Conservation (phyloP, 306 rosid genomes). For the Nissolia schottii region DNA sequence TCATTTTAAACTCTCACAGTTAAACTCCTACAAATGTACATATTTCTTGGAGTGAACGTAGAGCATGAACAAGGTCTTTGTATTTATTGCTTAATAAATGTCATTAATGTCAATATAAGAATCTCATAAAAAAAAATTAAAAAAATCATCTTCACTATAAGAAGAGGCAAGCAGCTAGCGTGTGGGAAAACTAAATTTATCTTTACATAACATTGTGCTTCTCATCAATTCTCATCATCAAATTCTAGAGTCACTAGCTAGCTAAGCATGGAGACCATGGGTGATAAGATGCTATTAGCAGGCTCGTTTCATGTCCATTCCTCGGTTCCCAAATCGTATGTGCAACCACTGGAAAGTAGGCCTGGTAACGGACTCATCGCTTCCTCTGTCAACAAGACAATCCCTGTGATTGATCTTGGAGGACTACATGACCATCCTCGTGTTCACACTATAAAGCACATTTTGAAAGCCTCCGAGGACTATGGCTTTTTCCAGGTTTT, state of each 20-base stretch:
- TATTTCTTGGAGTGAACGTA: too few species aligned
- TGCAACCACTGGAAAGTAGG: slow-evolving; percentile 35
- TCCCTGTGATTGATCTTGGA: slow-evolving; percentile 55
- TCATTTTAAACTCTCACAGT: too few species aligned
- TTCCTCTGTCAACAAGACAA: neutral
- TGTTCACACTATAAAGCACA: neutral
- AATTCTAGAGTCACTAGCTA: neutral
- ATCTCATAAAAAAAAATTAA: too few species aligned
- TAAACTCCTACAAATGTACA: too few species aligned
- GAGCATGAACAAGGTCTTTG: too few species aligned
- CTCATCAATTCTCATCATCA: too few species aligned
- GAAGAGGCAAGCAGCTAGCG: neutral
- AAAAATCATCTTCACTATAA: too few species aligned
- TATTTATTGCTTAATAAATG: too few species aligned
- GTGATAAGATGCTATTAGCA: slow-evolving; percentile 27
- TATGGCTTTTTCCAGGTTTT: slow-evolving; percentile 73
- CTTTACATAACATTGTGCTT: neutral
- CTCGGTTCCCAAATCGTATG: slow-evolving; percentile 35
- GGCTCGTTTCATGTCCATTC: slow-evolving; percentile 31
- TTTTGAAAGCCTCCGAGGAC: slow-evolving; percentile 50
- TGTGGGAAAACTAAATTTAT: neutral
- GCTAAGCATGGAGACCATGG: slow-evolving; percentile 19
- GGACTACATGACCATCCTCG: slow-evolving; percentile 36
- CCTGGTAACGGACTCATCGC: slow-evolving; percentile 17
- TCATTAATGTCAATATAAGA: too few species aligned